phyloP scores from a whole-genome alignment of 192 early-diverging fungal genomes.

The Coemansia sp. region DNA sequence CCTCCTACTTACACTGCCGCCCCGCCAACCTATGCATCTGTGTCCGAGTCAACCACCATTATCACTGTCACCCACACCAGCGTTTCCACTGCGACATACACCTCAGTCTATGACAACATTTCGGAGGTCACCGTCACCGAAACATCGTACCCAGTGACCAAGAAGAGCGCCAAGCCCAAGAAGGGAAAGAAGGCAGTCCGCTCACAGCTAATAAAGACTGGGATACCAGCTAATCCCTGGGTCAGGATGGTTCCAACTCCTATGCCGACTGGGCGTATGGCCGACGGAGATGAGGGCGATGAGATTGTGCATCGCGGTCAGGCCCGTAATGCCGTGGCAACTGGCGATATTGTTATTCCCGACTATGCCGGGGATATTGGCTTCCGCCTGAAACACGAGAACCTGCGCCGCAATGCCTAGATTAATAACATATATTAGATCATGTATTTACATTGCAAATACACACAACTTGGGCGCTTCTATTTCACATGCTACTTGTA shows the following conservation, averaged over 20 bases:
- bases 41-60: slow-evolving; percentile 11
- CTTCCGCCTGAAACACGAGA: slow-evolving; percentile 16
- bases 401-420: slow-evolving; percentile 7
- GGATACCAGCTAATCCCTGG: neutral
- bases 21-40: neutral
- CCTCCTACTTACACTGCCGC: neutral
- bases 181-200: slow-evolving; percentile 3
- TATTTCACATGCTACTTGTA: too few species aligned
- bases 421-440: neutral
- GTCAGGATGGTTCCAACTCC: neutral
- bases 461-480: neutral
- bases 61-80: slow-evolving; percentile 15
- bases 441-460: neutral
- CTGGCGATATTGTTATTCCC: neutral
- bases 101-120: neutral
- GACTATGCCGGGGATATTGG: slow-evolving; percentile 19
- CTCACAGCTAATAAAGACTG: neutral
- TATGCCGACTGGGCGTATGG: neutral
- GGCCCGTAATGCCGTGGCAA: neutral
- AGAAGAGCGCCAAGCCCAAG: slow-evolving; percentile 1
- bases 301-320: neutral
- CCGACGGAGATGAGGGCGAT: neutral
- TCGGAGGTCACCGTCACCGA: slow-evolving; percentile 17
- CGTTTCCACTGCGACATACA: slow-evolving; percentile 10
- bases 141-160: neutral